Evolutionary conservation across 1,284 basidiomycete genomes (phyloP), one percentile per base, ranked within the genome.

Genomic region (Ustilago hordei): DNA sequence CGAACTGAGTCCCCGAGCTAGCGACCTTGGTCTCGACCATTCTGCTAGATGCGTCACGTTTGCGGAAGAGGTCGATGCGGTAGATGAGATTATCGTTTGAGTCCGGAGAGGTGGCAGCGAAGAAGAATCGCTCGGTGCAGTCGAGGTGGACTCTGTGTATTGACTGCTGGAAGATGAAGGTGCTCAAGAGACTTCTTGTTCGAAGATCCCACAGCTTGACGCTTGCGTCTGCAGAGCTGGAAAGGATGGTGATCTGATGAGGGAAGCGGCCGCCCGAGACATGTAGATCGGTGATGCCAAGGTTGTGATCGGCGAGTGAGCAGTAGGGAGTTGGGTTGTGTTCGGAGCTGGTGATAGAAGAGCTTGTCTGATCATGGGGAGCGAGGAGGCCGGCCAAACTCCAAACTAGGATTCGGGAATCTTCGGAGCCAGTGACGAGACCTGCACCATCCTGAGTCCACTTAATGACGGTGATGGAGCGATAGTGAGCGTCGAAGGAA

Each of bases 401-500:
- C 94, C 95, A 98, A 54, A 98, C 91, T 85, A 91, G 91, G 38
- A 95, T 90, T 23, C 92, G 91, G 23, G 95, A 93, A 84, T 99
- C 96, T 69, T 95, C 93, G 47, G 93, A 94, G 9, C 92, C 94
- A 23, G 93, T 93, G 11, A 98, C 85, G 60, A 99, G 89, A 5
- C 92, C 91, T 28, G 90, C 90, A 39, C 92, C 92, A 82, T 98
- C 95, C 39, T 88, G 88, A 6, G 93, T 93, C 87, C 98, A 98
- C 45, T 90, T 90, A 3, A 98, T 87, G 4, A 93, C 91, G 65
- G 91, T 93, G 50, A 98, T 89, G 80, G 92, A 90, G 56, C 95
- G 93, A 87, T 98, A 99, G 87, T 98, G 96, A 8, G 95, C 95
- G 77, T 97, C 95, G 90, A 95, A 95, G 0, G 93, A 91, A 69